Evolutionary conservation across 2,329 filamentous ascomycete species (phyloP), one percentile per base, ranked within the genome.

Genomic region (Amauroascus verrucosus): DNA sequence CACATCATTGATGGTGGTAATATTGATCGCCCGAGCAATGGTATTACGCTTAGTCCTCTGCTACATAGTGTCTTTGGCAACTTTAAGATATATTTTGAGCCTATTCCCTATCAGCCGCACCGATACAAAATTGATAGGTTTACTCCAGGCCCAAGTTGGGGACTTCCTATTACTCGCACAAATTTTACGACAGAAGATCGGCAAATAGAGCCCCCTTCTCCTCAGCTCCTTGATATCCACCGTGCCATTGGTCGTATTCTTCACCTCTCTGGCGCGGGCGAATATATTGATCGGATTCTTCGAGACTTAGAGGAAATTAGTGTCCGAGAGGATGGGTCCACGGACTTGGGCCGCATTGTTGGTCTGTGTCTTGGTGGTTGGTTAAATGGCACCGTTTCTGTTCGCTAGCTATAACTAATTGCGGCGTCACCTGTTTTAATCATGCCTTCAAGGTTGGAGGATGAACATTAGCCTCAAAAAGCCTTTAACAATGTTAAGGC

Each of bases 11-110:
- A 72, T 37, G 70, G 70, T 40, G 51, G 54, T 33, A 61, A 71
- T 13, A 71, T 72, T 50, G 69, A 73, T 56, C 61, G 64, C 43
- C 67, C 69, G 20, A 56, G 59, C 24, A 74, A 75, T 58, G 70
- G 70, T 16, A 59, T 71, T 11, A 69, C 67, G 3, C 60, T 72
- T 28, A 63, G 60, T 9, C 48, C 38, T 26, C n/a, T 37, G 6
- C 30, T 64, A 38, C 67, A 70, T 59, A 7, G 37, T 7, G 30
- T 50, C 2, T 71, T 72, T 59, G 63, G 67, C 11, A 24, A 43
- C 22, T 57, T 57, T n/a, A 1, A 45, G 11, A 41, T 56, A 20
- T 54, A 51, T 43, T 52, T 56, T 37, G 54, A 57, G 22, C 28
- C 49, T 14, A n/a, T 18, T 16, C 5, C n/a, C 16, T 13, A 40